Evolutionary conservation across 2,329 filamentous ascomycete species (phyloP), one percentile per base, ranked within the genome.

Genomic region (Cladosporium sp.): DNA sequence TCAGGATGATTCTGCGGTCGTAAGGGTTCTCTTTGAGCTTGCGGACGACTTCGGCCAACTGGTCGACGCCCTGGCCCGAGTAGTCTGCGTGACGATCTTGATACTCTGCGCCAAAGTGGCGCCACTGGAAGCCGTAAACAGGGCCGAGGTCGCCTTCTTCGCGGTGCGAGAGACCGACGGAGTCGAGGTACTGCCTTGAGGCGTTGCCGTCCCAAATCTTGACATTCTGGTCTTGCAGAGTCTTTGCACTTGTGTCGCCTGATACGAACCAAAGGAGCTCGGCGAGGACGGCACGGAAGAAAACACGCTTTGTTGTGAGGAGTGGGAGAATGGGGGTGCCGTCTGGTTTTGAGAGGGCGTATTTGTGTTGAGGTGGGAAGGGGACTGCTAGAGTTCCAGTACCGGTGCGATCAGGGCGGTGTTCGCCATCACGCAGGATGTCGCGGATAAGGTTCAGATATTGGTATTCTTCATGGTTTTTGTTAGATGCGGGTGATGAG

Each of bases 121-220:
- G 91, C 95, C 95, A 99, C 80, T 99, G 95, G 81, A 99, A 99
- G 1, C 95, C 95, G 77, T 99, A 99, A 0, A 98, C 93, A 34
- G 95, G 95, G 0, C 95, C 95, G 0, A 99, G 84, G 75, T 99
- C 95, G 70, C 95, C 95, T 24, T 89, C 91, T 62, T 88, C 92
- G 67, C 94, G 92, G 76, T 97, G 88, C 0, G 84, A 83, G 7
- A 98, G 86, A 0, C 94, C 94, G 1, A 95, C 86, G 69, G 84
- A 89, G 81, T 99, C 94, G 44, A 99, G 90, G 78, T 91, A 98
- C 74, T 89, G 90, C 73, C 95, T 91, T 57, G 90, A 93, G 52
- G 94, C 95, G 77, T 99, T 99, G 73, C 93, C 94, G 77, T 99
- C 95, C 95, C 95, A 99, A 77, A 99, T 99, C 80, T 96, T 96